Conservation (phyloP, 352 stramenopile genomes). For the Blastocystis sp. region DNA sequence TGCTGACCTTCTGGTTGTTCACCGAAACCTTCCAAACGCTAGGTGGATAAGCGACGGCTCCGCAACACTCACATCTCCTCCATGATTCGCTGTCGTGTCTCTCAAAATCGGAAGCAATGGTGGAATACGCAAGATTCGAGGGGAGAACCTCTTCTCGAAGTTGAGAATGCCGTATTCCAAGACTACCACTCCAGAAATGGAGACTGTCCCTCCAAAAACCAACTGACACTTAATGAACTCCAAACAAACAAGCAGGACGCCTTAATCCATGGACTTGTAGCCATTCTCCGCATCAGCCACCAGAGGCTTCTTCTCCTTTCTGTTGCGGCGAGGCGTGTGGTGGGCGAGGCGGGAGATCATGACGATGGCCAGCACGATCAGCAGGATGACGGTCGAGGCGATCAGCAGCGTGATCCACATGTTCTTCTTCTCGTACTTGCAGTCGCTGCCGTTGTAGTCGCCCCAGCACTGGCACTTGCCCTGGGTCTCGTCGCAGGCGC, state of each 20-base stretch:
- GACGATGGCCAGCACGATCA: conserved; percentile 23
- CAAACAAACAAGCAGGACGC: not conserved
- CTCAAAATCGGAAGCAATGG: not conserved
- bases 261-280: not conserved
- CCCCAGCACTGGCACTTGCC: conserved; percentile 31
- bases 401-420: not conserved
- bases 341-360: not conserved
- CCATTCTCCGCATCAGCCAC: not conserved
- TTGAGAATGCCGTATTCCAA: not conserved
- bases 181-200: no score
- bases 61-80: conserved; percentile 18
- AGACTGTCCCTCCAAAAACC: no score
- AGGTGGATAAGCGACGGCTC: not conserved
- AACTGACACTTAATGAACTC: not conserved
- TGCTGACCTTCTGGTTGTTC: conserved; percentile 15
- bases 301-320: not conserved
- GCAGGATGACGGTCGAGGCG: not conserved
- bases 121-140: not conserved
- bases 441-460: conserved; percentile 34
- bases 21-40: conserved; percentile 59
- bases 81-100: not conserved
- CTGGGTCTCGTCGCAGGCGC: conserved; percentile 41
- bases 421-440: not conserved
- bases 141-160: not conserved
- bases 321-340: not conserved